A percentile compares a stretch with the other conserved stretches of the same genome.
Evolutionary conservation across 2,329 filamentous ascomycete species (phyloP).

Genomic region (Stemphylium lycopersici): DNA sequence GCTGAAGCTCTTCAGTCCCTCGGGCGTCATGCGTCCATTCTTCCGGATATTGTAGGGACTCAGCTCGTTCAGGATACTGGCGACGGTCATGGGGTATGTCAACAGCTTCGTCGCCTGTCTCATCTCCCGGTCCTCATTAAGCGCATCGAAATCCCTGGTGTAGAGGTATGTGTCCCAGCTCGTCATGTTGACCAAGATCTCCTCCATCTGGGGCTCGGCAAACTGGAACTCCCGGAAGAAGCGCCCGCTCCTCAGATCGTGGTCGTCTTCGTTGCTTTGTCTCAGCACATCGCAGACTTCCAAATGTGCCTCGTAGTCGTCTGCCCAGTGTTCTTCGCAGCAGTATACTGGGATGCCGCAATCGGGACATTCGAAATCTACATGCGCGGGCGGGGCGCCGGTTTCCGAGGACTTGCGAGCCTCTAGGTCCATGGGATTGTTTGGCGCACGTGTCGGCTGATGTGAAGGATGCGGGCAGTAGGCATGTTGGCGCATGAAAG

Average conservation of each 20-base stretch:
- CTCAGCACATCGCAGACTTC: conserved; percentile 89
- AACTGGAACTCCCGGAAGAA: conserved; percentile 95
- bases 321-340: conserved; percentile 92
- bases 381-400: conserved; percentile 73
- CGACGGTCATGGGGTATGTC: conserved; percentile 92
- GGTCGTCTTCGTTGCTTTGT: conserved; percentile 97
- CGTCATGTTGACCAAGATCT: conserved; percentile 93
- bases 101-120: conserved; percentile 90
- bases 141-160: conserved; percentile 85
- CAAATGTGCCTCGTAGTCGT: conserved; percentile 91
- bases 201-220: conserved; percentile 86
- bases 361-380: conserved; percentile 93
- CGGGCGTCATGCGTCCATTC: conserved; percentile 77
- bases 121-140: conserved; percentile 89
- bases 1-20: conserved; percentile 92
- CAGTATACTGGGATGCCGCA: conserved; percentile 95
- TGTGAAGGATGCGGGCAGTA: conserved; percentile 93
- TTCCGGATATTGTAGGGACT: conserved; percentile 86
- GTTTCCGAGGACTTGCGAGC: conserved; percentile 63
- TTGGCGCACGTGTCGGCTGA: conserved; percentile 72
- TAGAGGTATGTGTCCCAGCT: conserved; percentile 99
- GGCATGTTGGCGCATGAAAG: conserved; percentile 90
- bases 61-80: conserved; percentile 89
- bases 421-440: conserved; percentile 69
- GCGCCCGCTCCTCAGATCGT: conserved; percentile 87